Conservation (phyloP, 106 monocot genomes). For the Vanilla planifolia region DNA sequence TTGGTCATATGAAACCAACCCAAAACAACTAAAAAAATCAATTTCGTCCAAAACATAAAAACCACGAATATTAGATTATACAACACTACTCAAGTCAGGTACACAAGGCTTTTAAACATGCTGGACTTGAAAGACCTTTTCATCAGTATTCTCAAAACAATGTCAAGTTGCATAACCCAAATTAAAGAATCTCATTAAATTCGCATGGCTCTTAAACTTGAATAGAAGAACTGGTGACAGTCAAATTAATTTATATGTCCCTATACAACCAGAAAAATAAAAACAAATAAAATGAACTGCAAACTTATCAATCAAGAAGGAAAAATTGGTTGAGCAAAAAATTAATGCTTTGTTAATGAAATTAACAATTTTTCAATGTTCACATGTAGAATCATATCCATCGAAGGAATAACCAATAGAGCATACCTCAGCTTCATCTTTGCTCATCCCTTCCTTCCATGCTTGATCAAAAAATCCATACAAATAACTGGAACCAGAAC, state of each 20-base stretch:
- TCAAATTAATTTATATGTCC: neutral
- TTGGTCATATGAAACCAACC: too few species aligned
- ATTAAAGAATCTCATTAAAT: neutral
- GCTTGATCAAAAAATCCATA: conserved; percentile 37
- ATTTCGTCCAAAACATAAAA: too few species aligned
- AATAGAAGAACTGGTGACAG: neutral
- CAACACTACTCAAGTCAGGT: too few species aligned
- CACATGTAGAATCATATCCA: too few species aligned
- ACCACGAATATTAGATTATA: too few species aligned
- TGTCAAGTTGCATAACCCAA: neutral
- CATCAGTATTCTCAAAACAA: neutral
- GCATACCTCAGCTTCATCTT: conserved; percentile 32
- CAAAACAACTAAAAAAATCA: too few species aligned
- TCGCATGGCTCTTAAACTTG: neutral
- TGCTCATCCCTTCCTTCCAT: conserved; percentile 30
- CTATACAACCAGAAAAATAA: too few species aligned
- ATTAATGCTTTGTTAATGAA: too few species aligned
- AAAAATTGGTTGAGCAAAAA: neutral
- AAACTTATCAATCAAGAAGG: neutral
- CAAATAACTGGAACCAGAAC: conserved; percentile 26
- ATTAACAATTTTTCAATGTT: too few species aligned
- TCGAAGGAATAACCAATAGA: neutral
- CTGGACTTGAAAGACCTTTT: too few species aligned
- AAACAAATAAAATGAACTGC: neutral
- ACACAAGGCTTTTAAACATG: too few species aligned